phyloP scores from a whole-genome alignment of 306 rosid species.

The Abrus precatorius region DNA sequence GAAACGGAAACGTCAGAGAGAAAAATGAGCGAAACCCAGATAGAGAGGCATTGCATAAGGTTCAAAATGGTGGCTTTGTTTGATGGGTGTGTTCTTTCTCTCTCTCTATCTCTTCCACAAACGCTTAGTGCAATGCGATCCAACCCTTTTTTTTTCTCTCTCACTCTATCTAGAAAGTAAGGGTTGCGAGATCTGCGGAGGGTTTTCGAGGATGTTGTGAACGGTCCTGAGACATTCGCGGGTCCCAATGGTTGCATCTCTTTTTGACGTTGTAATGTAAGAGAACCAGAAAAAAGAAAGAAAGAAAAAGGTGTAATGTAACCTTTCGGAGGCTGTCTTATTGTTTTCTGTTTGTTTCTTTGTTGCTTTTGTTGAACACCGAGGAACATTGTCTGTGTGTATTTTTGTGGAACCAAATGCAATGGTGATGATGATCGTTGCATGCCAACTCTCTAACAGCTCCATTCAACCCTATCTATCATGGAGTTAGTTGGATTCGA shows the following conservation, averaged over 20 bases:
- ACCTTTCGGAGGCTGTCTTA: constrained; percentile 57
- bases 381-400: not conserved
- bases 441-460: constrained; percentile 56
- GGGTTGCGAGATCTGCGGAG: constrained; percentile 69
- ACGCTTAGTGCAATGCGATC: constrained; percentile 8
- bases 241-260: constrained; percentile 66
- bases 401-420: not conserved
- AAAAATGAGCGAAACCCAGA: constrained; percentile 29
- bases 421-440: constrained; percentile 28
- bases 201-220: constrained; percentile 51
- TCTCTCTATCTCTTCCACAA: constrained; percentile 33
- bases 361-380: constrained; percentile 42
- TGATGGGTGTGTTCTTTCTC: not conserved
- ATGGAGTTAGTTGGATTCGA: not conserved
- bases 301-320: constrained; percentile 63
- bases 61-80: constrained; percentile 14
- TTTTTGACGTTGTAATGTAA: constrained; percentile 43
- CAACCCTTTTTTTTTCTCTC: not conserved
- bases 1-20: constrained; percentile 24
- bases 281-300: constrained; percentile 33
- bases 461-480: constrained; percentile 17
- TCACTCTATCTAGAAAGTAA: not conserved
- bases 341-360: constrained; percentile 41
- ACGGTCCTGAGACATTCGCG: constrained; percentile 71
- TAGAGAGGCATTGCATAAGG: constrained; percentile 32